Percentiles rank a stretch among this genome's conserved stretches.
Evolutionary conservation across 1,284 basidiomycete species (phyloP).

Genomic region (Kalmanozyma brasiliensis): DNA sequence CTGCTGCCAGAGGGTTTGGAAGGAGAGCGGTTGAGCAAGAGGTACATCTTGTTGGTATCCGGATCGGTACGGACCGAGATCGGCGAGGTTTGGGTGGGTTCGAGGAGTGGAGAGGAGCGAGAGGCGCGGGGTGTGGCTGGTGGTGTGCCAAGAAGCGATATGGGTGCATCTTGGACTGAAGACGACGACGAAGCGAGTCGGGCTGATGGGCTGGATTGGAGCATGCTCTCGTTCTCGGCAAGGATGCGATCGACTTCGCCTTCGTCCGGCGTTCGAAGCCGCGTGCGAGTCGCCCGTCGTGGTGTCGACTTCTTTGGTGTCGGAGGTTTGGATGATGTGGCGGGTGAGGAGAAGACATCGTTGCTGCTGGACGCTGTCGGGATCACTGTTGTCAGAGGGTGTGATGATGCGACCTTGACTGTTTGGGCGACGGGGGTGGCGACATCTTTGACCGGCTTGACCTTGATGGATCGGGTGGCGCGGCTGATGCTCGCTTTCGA

Average conservation of each 20-base stretch:
- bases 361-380: neutral
- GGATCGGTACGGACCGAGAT: conserved; percentile 54
- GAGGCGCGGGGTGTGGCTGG: conserved; percentile 20
- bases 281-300: conserved; percentile 18
- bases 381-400: neutral
- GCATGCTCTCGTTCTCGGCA: conserved; percentile 19
- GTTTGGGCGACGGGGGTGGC: neutral
- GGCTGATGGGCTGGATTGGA: conserved; percentile 8
- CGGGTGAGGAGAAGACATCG: neutral
- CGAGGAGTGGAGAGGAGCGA: conserved; percentile 27
- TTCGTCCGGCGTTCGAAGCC: conserved; percentile 31
- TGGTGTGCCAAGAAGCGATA: conserved; percentile 34
- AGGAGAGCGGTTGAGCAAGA: conserved; percentile 27
- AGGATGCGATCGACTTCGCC: conserved; percentile 47
- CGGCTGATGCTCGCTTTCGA: conserved; percentile 29
- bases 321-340: neutral
- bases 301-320: conserved; percentile 22
- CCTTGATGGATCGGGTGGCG: conserved; percentile 18
- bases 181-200: conserved; percentile 6
- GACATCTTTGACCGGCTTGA: conserved; percentile 9
- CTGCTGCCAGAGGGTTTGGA: conserved; percentile 7
- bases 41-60: conserved; percentile 51
- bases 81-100: conserved; percentile 44
- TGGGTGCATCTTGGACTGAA: neutral
- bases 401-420: neutral